Conservation (phyloP, 805 yeast genomes). For the Saccharomyces cerevisiae region DNA sequence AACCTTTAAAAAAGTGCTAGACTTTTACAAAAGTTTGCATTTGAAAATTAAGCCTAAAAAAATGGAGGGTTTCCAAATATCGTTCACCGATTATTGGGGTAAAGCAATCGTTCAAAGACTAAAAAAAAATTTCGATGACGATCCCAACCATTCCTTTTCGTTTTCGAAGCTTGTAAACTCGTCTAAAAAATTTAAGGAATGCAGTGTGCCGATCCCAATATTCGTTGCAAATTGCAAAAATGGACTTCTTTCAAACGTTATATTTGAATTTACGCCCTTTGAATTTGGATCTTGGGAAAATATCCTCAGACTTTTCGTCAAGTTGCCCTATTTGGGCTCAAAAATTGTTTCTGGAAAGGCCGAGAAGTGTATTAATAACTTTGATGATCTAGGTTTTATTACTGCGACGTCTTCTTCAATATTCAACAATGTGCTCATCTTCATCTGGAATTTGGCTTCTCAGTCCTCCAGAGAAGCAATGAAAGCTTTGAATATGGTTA, state of each 20-base stretch:
- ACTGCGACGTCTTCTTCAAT: slow-evolving; percentile 58
- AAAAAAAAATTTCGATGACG: slow-evolving; percentile 28
- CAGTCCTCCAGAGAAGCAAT: slow-evolving; percentile 29
- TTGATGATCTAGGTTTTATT: slow-evolving; percentile 52
- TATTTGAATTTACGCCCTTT: slow-evolving; percentile 54
- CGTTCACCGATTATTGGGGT: slow-evolving; percentile 66
- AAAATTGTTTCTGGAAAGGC: slow-evolving; percentile 38
- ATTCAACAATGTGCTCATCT: slow-evolving; percentile 47
- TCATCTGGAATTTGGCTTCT: slow-evolving; percentile 36
- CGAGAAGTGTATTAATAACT: slow-evolving; percentile 39
- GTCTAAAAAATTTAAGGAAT: slow-evolving; percentile 29
- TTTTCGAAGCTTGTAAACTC: slow-evolving; percentile 24
- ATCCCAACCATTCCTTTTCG: slow-evolving; percentile 33
- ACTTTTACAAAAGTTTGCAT: slow-evolving; percentile 47
- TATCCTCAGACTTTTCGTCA: slow-evolving; percentile 38
- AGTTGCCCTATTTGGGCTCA: slow-evolving; percentile 48
- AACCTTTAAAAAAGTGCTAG: slow-evolving; percentile 29
- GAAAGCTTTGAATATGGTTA: slow-evolving; percentile 29
- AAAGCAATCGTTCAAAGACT: slow-evolving; percentile 43
- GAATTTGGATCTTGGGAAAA: slow-evolving; percentile 66
- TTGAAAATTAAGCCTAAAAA: slow-evolving; percentile 46
- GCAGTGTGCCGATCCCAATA: slow-evolving; percentile 44
- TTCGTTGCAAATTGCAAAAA: slow-evolving; percentile 35
- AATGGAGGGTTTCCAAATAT: slow-evolving; percentile 43
- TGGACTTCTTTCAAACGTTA: slow-evolving; percentile 29